Percentiles rank a stretch among this genome's conserved stretches.
Evolutionary conservation across 352 stramenopile genomes (phyloP).

Genomic region (Globisporangium nunn): DNA sequence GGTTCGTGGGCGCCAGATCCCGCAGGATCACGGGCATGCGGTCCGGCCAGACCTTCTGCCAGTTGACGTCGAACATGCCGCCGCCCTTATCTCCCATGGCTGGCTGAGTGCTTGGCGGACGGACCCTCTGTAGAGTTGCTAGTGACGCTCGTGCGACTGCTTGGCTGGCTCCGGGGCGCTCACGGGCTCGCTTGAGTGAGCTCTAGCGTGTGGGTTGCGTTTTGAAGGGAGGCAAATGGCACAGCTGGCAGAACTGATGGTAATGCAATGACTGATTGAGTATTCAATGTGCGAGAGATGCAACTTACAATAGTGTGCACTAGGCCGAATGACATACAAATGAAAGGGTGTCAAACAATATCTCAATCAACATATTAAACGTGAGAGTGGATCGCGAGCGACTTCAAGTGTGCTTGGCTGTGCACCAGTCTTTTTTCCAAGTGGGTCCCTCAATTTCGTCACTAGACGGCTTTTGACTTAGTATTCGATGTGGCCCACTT

Average conservation of each 20-base stretch:
- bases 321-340: too few relatives aligned
- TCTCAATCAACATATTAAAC: background rate
- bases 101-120: background rate
- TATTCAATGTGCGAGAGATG: too few relatives aligned
- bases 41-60: conserved; percentile 86
- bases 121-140: background rate
- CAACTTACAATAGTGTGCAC: too few relatives aligned
- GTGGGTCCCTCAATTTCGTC: background rate
- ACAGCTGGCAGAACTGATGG: too few relatives aligned
- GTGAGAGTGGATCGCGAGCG: background rate
- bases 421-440: background rate
- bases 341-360: background rate
- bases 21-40: conserved; percentile 85
- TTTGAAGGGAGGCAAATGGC: background rate
- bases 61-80: conserved; percentile 83
- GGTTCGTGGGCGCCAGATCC: conserved; percentile 75
- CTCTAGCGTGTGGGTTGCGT: background rate
- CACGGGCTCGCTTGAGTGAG: background rate
- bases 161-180: too few relatives aligned
- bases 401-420: background rate
- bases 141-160: background rate
- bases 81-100: conserved; percentile 28
- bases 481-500: background rate
- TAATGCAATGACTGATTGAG: too few relatives aligned
- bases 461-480: background rate